These are phyloP conservation scores for Trametes maxima DNA, from an alignment of 768 basidiomycete genomes.

Conservation along the genomic window DNA sequence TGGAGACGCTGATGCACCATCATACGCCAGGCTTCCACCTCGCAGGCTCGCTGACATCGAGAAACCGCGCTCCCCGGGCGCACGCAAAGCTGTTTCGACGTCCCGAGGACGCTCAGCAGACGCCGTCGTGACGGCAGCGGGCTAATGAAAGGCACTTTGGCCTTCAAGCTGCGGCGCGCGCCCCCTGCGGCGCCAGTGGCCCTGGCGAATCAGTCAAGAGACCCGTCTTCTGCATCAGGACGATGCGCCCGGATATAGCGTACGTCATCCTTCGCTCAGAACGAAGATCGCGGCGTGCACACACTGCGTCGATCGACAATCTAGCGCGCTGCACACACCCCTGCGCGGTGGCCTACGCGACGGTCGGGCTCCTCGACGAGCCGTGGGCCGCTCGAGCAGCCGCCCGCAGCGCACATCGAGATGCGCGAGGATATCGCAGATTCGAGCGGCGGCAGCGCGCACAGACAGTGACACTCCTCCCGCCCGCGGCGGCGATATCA, in stretches of 20 bases:
- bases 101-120: neutral
- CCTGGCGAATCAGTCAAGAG: neutral
- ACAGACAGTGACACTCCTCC: neutral
- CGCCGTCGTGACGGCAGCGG: slow-evolving; percentile 2
- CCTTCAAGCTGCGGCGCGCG: neutral
- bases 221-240: slow-evolving; percentile 1
- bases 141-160: neutral
- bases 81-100: neutral
- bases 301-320: neutral
- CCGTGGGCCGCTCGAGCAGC: neutral
- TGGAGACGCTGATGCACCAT: neutral
- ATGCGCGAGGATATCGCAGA: neutral
- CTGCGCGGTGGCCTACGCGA: no score
- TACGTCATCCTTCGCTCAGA: slow-evolving; percentile 4
- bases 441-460: neutral
- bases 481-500: slow-evolving; percentile 17
- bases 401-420: neutral
- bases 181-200: neutral
- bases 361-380: neutral
- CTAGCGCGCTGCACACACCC: neutral
- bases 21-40: slow-evolving; percentile 1
- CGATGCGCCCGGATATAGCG: slow-evolving; percentile 12
- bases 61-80: neutral
- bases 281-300: slow-evolving; percentile 8
- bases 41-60: neutral